Evolutionary conservation across 2,329 filamentous ascomycete species (phyloP).

Genomic region (Xylariaceae sp.): DNA sequence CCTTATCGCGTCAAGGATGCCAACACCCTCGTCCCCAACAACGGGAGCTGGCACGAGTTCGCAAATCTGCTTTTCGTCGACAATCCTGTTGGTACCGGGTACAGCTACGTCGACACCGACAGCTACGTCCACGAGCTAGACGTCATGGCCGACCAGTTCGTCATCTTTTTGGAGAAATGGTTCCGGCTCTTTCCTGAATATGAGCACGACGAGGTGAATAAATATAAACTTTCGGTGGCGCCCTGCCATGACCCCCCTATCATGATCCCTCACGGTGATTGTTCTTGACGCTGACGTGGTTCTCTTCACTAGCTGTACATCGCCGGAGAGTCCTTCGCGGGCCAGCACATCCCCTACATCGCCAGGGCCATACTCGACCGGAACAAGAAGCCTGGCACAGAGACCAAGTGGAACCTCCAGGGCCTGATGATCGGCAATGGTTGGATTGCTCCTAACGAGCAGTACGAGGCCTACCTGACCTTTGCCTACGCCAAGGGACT

Average conservation of each 20-base stretch:
- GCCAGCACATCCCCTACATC: constrained; percentile 96
- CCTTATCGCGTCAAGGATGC: constrained; percentile 81
- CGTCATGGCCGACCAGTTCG: constrained; percentile 84
- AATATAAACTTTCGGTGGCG: neutral
- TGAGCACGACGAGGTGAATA: constrained; percentile 77
- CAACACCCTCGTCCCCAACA: constrained; percentile 68
- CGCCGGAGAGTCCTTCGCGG: constrained; percentile 93
- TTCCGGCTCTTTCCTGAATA: constrained; percentile 89
- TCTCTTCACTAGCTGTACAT: constrained; percentile 67
- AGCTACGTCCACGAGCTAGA: constrained; percentile 79
- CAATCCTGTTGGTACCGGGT: constrained; percentile 93
- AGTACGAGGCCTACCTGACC: constrained; percentile 81
- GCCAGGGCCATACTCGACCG: constrained; percentile 84
- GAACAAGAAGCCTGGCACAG: constrained; percentile 58
- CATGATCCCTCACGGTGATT: no score
- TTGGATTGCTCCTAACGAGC: constrained; percentile 87
- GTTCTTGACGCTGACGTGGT: constrained; percentile 5
- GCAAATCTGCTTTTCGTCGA: constrained; percentile 96
- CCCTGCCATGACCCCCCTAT: no score
- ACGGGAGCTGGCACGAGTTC: constrained; percentile 98
- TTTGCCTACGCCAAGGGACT: constrained; percentile 75
- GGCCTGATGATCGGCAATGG: constrained; percentile 94
- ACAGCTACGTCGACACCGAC: constrained; percentile 90
- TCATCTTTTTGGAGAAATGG: constrained; percentile 86
- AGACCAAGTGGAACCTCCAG: constrained; percentile 65